phyloP scores from a whole-genome alignment of 257 asterid genomes.

The Capsicum chinense region DNA sequence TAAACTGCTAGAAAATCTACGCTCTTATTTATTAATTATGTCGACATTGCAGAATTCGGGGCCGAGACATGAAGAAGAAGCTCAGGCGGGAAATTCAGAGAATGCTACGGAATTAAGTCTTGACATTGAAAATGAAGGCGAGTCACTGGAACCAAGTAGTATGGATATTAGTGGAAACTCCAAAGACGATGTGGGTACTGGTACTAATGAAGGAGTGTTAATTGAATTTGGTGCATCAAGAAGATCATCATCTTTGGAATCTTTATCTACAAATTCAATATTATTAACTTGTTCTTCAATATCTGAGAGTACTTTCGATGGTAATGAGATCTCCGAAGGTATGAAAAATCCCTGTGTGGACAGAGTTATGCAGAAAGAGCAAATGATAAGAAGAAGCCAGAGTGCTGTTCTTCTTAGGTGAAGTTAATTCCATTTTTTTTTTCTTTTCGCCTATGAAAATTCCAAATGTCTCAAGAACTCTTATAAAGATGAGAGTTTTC shows the following conservation, averaged over 20 bases:
- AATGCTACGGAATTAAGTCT: constrained; percentile 29
- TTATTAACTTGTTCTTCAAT: neutral
- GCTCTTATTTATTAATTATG: neutral
- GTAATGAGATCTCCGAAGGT: neutral
- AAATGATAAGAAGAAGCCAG: constrained; percentile 24
- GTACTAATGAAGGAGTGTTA: constrained; percentile 24
- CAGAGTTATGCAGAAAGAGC: neutral
- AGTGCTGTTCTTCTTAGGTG: constrained; percentile 5
- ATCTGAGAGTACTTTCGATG: neutral
- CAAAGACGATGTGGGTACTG: constrained; percentile 19
- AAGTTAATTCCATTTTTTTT: neutral
- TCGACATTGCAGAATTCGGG: neutral
- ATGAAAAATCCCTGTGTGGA: neutral
- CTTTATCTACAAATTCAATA: neutral
- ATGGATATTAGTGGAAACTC: constrained; percentile 27
- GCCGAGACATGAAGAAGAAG: constrained; percentile 6
- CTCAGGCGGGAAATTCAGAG: constrained; percentile 26
- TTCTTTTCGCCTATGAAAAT: constrained; percentile 10
- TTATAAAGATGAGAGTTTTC: neutral
- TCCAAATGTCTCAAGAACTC: constrained; percentile 4
- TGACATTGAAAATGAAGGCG: constrained; percentile 36
- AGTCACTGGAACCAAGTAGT: constrained; percentile 21
- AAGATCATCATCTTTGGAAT: constrained; percentile 46
- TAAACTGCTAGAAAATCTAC: neutral
- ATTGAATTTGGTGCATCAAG: constrained; percentile 47